Evolutionary conservation across 768 basidiomycete genomes (phyloP).

Genomic region (Trametes maxima): DNA sequence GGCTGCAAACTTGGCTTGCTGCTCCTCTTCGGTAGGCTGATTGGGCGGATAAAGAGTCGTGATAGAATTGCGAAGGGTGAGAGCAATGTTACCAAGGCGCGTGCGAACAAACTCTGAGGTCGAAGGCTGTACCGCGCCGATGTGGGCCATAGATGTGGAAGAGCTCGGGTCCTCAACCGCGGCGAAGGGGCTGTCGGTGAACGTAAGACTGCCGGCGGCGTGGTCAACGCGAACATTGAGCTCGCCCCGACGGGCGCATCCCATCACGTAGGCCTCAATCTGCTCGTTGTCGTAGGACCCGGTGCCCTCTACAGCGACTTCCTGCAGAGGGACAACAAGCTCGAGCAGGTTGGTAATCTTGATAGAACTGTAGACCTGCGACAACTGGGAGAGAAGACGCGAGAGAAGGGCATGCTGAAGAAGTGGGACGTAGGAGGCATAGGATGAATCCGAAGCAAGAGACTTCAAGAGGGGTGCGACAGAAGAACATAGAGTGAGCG

Average conservation of each 20-base stretch:
- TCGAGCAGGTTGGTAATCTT: slow-evolving; percentile 75
- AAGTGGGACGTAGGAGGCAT: slow-evolving; percentile 84
- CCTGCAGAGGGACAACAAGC: slow-evolving; percentile 76
- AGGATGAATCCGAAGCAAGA: slow-evolving; percentile 58
- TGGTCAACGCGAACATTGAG: slow-evolving; percentile 88
- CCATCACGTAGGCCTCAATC: slow-evolving; percentile 91
- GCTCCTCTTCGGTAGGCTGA: slow-evolving; percentile 53
- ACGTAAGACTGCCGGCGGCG: slow-evolving; percentile 79
- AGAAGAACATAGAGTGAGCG: slow-evolving; percentile 77
- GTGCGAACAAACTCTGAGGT: slow-evolving; percentile 74
- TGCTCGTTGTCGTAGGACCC: slow-evolving; percentile 67
- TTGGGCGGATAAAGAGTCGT: slow-evolving; percentile 50
- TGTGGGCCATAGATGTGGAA: slow-evolving; percentile 37
- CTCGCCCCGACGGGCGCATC: slow-evolving; percentile 85
- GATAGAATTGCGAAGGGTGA: slow-evolving; percentile 72
- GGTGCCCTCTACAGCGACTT: slow-evolving; percentile 49
- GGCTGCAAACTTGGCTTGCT: slow-evolving; percentile 56
- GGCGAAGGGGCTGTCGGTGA: slow-evolving; percentile 78
- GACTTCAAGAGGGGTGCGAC: slow-evolving; percentile 77
- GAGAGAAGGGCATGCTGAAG: slow-evolving; percentile 91
- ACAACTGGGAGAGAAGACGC: slow-evolving; percentile 86
- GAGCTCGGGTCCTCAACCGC: slow-evolving; percentile 38
- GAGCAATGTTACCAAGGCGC: slow-evolving; percentile 76
- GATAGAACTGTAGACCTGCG: slow-evolving; percentile 90
- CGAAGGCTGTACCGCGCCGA: slow-evolving; percentile 65